phyloP scores from a whole-genome alignment of 2,329 filamentous ascomycete genomes.

The Penicillium expansum region DNA sequence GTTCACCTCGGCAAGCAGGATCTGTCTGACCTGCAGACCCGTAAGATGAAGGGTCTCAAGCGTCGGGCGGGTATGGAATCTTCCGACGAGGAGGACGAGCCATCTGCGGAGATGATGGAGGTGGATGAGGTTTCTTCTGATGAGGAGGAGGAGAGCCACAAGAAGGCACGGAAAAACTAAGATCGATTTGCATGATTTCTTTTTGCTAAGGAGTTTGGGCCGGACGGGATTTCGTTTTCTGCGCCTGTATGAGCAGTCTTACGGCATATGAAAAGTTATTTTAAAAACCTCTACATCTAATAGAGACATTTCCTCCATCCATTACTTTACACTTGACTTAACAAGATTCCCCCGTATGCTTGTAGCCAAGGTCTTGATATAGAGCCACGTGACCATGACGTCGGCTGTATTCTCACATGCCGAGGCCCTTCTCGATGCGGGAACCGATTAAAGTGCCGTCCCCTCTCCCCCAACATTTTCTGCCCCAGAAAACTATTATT shows the following conservation, averaged over 20 bases:
- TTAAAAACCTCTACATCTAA: conserved; percentile 9
- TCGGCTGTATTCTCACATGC: conserved; percentile 39
- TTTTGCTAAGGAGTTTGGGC: conserved; percentile 27
- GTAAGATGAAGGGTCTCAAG: conserved; percentile 99
- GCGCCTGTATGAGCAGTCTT: conserved; percentile 20
- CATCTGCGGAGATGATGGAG: conserved; percentile 49
- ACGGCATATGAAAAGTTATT: conserved; percentile 25
- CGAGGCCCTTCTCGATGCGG: conserved; percentile 34
- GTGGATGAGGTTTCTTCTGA: conserved; percentile 38
- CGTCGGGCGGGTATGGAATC: conserved; percentile 64
- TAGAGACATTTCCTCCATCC: conserved; percentile 7
- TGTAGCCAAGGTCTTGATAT: not conserved
- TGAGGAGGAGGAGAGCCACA: conserved; percentile 23
- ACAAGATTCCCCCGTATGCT: not conserved
- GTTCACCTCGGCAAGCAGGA: conserved; percentile 92
- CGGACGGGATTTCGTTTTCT: conserved; percentile 25
- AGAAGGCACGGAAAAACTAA: conserved; percentile 34
- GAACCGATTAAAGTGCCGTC: conserved; percentile 32
- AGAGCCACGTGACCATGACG: conserved; percentile 36
- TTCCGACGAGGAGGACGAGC: conserved; percentile 50
- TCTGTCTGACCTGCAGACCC: conserved; percentile 79
- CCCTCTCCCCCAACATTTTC: conserved; percentile 17
- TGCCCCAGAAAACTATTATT: not conserved
- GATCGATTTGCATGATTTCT: conserved; percentile 22
- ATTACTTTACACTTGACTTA: not conserved